Percentiles rank a stretch among this genome's conserved stretches.
Evolutionary conservation across 805 yeast species (phyloP).

Genomic region (Kluyveromyces starmeri): DNA sequence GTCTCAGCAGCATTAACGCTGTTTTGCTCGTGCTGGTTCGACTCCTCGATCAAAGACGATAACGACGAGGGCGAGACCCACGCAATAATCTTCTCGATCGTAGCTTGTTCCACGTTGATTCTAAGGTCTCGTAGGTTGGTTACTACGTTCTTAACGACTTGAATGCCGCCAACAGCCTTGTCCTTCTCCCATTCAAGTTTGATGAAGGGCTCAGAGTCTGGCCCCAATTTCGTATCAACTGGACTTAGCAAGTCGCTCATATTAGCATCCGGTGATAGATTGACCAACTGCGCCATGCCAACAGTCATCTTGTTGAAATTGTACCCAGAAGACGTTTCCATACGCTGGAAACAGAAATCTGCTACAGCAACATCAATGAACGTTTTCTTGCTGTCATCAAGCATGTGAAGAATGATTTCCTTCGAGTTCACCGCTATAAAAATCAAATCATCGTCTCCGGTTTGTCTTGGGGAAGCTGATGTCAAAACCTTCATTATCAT

Average conservation of each 20-base stretch:
- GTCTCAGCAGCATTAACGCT: neutral
- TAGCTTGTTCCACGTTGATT: conserved; percentile 61
- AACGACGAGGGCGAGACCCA: conserved; percentile 61
- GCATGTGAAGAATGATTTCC: conserved; percentile 60
- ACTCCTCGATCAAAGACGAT: conserved; percentile 11
- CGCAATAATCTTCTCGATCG: conserved; percentile 52
- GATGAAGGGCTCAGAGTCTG: conserved; percentile 30
- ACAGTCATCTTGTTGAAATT: conserved; percentile 54
- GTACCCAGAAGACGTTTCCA: conserved; percentile 58
- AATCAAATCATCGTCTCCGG: conserved; percentile 32
- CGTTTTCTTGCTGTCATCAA: conserved; percentile 50
- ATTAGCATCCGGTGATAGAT: conserved; percentile 44
- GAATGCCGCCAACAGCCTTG: conserved; percentile 83
- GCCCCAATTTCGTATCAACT: conserved; percentile 17
- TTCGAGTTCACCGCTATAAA: conserved; percentile 63
- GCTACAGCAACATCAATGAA: conserved; percentile 65
- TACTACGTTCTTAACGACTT: conserved; percentile 60
- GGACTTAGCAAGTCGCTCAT: conserved; percentile 70
- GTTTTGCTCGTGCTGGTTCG: conserved; percentile 10
- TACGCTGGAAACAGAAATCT: conserved; percentile 48
- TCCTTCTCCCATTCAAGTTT: conserved; percentile 66
- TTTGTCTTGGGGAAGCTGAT: conserved; percentile 25
- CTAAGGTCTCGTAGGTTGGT: conserved; percentile 57
- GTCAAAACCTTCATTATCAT: conserved; percentile 38
- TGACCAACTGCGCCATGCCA: conserved; percentile 58